A percentile compares a stretch with the other conserved stretches of the same genome.
phyloP scores from a whole-genome alignment of 2,329 filamentous ascomycete genomes.

The Trichoderma lentiforme region DNA sequence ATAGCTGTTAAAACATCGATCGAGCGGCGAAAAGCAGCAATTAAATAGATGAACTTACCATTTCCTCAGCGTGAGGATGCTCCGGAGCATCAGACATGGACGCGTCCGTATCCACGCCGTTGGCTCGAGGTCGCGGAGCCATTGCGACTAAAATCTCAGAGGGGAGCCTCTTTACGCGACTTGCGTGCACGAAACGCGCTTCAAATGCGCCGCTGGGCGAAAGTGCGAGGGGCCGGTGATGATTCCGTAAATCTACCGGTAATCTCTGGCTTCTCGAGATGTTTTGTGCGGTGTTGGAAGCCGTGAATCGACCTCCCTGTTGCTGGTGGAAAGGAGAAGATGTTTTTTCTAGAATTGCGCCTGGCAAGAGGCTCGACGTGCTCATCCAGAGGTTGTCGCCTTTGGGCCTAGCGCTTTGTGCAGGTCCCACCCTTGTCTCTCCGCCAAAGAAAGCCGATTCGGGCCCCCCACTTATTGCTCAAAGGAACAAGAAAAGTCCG shows the following conservation, averaged over 20 bases:
- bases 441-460: conserved; percentile 8
- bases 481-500: conserved; percentile 17
- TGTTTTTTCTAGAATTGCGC: conserved; percentile 33
- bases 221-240: neutral
- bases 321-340: conserved; percentile 24
- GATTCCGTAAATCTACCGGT: neutral
- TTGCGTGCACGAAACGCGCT: conserved; percentile 46
- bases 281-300: conserved; percentile 1
- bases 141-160: conserved; percentile 38
- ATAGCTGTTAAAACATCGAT: neutral
- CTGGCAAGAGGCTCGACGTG: conserved; percentile 35
- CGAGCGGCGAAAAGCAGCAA: neutral
- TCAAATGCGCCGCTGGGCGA: conserved; percentile 21
- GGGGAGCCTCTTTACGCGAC: conserved; percentile 53
- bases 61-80: conserved; percentile 43
- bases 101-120: conserved; percentile 56
- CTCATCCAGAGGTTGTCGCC: conserved; percentile 31
- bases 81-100: conserved; percentile 61
- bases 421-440: conserved; percentile 22
- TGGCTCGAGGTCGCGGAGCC: conserved; percentile 53
- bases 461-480: neutral
- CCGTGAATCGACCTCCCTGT: conserved; percentile 9
- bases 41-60: conserved; percentile 39
- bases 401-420: conserved; percentile 33
- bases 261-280: neutral